phyloP scores from a whole-genome alignment of 139 green algal genomes.

The Monoraphidium neglectum region DNA sequence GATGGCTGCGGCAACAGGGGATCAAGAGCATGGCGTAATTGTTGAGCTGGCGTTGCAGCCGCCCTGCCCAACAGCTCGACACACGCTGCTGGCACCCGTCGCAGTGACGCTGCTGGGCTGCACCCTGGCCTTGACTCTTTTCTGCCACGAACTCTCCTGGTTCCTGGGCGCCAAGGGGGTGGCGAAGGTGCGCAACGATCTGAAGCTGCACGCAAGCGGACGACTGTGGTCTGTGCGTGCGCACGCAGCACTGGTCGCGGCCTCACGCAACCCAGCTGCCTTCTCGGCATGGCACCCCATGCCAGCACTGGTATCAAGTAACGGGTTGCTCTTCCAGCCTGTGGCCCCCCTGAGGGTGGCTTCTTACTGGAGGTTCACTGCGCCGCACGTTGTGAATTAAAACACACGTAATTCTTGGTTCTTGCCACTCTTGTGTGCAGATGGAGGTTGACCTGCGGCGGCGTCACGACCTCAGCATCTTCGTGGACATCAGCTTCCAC shows the following conservation, averaged over 20 bases:
- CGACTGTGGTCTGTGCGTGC: no score
- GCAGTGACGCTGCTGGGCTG: no score
- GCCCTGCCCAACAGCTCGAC: no score
- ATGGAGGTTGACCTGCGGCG: slow-evolving; percentile 78
- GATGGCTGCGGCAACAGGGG: no score
- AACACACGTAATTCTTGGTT: not conserved
- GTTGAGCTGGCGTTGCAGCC: no score
- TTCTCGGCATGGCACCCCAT: not conserved
- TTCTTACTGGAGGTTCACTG: no score
- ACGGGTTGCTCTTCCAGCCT: no score
- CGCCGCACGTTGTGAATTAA: not conserved
- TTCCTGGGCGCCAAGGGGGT: slow-evolving; percentile 43
- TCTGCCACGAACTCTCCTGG: slow-evolving; percentile 50
- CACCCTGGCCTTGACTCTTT: slow-evolving; percentile 58
- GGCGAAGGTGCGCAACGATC: slow-evolving; percentile 70
- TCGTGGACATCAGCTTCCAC: slow-evolving; percentile 80
- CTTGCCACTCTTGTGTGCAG: slow-evolving; percentile 28
- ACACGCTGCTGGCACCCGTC: no score
- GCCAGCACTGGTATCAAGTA: not conserved
- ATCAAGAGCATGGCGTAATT: no score
- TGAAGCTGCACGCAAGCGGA: no score
- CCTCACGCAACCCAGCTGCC: not conserved
- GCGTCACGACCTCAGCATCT: slow-evolving; percentile 56
- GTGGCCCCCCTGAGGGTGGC: not conserved
- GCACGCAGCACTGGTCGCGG: no score